Evolutionary conservation across 345 rosid species (phyloP), one percentile per base, ranked within the genome.

Genomic region (Punica granatum): DNA sequence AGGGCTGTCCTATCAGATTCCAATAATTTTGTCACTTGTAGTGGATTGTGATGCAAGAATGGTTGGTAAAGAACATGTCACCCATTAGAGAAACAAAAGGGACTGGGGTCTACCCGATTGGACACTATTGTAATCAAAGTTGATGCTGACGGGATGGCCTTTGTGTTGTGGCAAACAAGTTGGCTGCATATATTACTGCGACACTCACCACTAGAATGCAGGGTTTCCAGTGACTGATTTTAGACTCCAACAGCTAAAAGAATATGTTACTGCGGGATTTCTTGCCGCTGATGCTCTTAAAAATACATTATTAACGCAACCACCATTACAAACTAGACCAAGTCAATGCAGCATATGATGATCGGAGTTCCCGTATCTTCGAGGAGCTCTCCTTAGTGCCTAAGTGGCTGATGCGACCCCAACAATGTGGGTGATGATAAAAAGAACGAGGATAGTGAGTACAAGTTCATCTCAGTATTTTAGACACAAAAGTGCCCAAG

Each of bases 21-120:
- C 64, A 60, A 60, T 4, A 60, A 14, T 21, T 60, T 9, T 28
- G 34, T 12, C 34, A 60, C 7, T 32, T 28, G 34, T n/a, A 25
- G 64, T 16, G 64, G 23, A 28, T 60, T 28, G 63, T 60, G 39
- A 60, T 60, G 64, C 25, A 12, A 67, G 48, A 32, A 67, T 54
- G 49, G 70, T 43, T 58, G 54, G 61, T 43, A 41, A 58, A 56
- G 32, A 51, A 37, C 14, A 42, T 26, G 33, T 56, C 36, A 53
- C 59, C 59, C 36, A 60, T 16, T 60, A 44, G 19, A 43, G 16
- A 31, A 7, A 34, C 16, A 36, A 41, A 70, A 30, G 67, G 67
- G 35, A 12, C 69, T 41, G 64, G 64, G n/a, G 77, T 64, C 54
- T 67, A 44, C 61, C 39, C 59, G 44, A 61, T 25, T 53, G 59